Conservation (phyloP, 768 basidiomycete genomes). For the Podaxis rugospora region DNA sequence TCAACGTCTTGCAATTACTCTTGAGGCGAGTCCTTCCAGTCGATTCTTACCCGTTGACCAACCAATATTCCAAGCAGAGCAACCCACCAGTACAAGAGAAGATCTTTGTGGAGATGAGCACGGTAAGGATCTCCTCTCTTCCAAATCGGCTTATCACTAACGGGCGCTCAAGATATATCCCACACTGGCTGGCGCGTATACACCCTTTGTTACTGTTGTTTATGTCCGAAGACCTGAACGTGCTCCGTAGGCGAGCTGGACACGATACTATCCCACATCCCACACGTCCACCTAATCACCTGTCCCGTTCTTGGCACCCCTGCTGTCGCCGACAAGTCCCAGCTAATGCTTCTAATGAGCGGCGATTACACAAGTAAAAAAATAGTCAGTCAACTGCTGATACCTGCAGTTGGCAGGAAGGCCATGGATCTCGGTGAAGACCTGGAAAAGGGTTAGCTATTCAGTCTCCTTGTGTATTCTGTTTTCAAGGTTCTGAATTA, state of each 20-base stretch:
- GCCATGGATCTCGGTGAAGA: slow-evolving; percentile 81
- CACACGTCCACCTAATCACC: slow-evolving; percentile 61
- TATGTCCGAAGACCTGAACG: neutral
- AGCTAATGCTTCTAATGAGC: slow-evolving; percentile 71
- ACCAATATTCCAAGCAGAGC: slow-evolving; percentile 25
- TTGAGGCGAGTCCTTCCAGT: slow-evolving; percentile 39
- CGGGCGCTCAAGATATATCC: slow-evolving; percentile 47
- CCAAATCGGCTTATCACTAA: neutral
- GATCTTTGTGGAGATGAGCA: slow-evolving; percentile 85
- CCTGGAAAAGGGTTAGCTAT: slow-evolving; percentile 64
- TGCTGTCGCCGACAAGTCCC: slow-evolving; percentile 54
- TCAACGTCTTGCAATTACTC: slow-evolving; percentile 49
- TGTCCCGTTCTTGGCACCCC: slow-evolving; percentile 80
- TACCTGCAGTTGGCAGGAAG: slow-evolving; percentile 76
- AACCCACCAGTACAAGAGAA: slow-evolving; percentile 46
- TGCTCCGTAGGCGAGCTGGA: slow-evolving; percentile 51
- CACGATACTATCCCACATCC: slow-evolving; percentile 50
- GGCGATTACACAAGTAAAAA: slow-evolving; percentile 84
- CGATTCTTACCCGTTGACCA: neutral
- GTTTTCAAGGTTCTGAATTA: neutral
- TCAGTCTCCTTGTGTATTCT: neutral
- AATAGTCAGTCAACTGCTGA: slow-evolving; percentile 69
- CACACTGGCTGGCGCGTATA: slow-evolving; percentile 36
- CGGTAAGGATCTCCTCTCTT: slow-evolving; percentile 41
- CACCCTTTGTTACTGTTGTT: neutral